Base-by-base conservation (phyloP, 2,329 filamentous ascomycete genomes). In the Penicillium italicum region DNA sequence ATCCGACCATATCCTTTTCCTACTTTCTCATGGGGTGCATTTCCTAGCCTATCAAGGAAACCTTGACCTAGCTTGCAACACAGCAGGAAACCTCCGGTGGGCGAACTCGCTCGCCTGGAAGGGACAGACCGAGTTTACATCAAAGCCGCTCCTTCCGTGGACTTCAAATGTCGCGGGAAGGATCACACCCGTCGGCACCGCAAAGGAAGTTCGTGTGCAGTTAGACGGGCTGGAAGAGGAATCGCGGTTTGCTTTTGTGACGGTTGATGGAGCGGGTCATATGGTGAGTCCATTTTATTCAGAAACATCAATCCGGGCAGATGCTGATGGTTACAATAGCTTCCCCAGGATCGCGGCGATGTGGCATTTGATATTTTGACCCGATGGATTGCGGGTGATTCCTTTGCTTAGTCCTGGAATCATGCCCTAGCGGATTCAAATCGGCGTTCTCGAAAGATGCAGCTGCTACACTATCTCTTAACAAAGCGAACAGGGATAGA, bases 51-150 rank as follows among this genome's bases (percentile, higher is more conserved):
- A 66, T 31, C 65, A 68, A 28, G 65, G 65, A 0, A 67, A 67
- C 12, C 52, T 68, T 0, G 66, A 68, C 24, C 42, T 68, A 10
- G 66, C 65, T 3, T 68, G 66, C 26, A 68, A 68, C 20, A 67
- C 65, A 1, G 66, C 66, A 5, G 66, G 65, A 10, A 64, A 57
- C 28, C 51, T 66, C 2, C 58, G 61, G 1, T 68, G 64, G 66
- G 57, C 65, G 1, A 45, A 62, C 45, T 61, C 64, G 14, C 55
- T 67, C 16, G 16, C 42, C 2, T 66, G 66, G 65, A 65, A 65
- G 34, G 64, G 66, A 1, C 66, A 68, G 45, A 41, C 51, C 4
- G 64, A 62, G 38, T 68, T 68, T 26, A 18, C 52, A 2, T 59
- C 66, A 0, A 59, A 59, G 47, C 12, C 31, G 1, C 36, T 67